phyloP scores from a whole-genome alignment of 176 grass and related monocot genomes.

The Urochloa ruziziensis region DNA sequence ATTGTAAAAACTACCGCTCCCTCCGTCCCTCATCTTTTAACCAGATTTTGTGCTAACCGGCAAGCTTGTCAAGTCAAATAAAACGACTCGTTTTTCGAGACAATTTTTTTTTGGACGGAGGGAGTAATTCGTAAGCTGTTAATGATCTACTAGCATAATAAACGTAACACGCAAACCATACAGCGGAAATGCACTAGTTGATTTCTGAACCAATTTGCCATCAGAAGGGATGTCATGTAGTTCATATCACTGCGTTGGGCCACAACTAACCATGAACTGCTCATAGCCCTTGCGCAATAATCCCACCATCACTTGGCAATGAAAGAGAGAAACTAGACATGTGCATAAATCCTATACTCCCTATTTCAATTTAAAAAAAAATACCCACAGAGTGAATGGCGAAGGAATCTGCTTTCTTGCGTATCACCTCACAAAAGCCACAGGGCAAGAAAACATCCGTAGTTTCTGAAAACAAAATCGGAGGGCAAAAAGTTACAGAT shows the following conservation, averaged over 20 bases:
- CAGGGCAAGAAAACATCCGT: background rate
- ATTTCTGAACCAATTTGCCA: slow-evolving; percentile 14
- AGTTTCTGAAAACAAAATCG: background rate
- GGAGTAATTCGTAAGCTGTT: no score
- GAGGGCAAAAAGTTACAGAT: background rate
- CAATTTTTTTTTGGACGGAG: no score
- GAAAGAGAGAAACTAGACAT: background rate
- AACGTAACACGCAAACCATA: background rate
- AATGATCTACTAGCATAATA: no score
- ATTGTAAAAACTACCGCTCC: background rate
- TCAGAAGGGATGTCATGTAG: slow-evolving; percentile 39
- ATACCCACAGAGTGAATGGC: background rate
- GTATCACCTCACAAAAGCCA: background rate
- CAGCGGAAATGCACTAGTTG: background rate
- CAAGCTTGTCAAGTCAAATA: no score
- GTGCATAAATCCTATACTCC: background rate
- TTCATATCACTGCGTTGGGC: slow-evolving; percentile 42
- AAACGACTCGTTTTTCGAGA: no score
- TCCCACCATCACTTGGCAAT: slow-evolving; percentile 46
- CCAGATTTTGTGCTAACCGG: no score
- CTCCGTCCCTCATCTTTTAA: no score
- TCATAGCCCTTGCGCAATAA: slow-evolving; percentile 70
- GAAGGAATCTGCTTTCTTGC: background rate
- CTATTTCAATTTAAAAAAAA: background rate
- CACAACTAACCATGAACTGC: slow-evolving; percentile 20